Conservation (phyloP, 192 early-diverging fungal genomes). For the Polychytrium aggregatum region DNA sequence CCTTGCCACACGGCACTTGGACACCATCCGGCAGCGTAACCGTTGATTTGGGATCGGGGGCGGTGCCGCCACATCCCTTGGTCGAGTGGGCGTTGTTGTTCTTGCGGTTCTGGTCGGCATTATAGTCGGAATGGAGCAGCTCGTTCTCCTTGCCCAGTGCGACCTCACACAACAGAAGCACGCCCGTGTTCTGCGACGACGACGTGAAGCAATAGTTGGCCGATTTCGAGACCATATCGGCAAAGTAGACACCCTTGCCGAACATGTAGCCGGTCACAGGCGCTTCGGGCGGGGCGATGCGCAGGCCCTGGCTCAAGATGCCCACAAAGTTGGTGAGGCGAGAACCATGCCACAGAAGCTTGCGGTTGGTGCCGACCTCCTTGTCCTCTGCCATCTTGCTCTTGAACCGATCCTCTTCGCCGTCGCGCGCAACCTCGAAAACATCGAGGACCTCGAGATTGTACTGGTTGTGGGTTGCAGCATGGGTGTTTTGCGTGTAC, state of each 20-base stretch:
- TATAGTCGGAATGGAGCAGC: conserved; percentile 30
- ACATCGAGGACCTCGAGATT: conserved; percentile 25
- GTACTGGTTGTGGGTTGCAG: conserved; percentile 38
- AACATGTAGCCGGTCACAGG: conserved; percentile 54
- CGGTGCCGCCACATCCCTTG: conserved; percentile 47
- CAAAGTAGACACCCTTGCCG: conserved; percentile 78
- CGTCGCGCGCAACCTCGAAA: conserved; percentile 43
- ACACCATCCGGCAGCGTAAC: conserved; percentile 29
- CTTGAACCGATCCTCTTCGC: conserved; percentile 41
- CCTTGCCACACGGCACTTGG: conserved; percentile 37
- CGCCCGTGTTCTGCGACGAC: conserved; percentile 22
- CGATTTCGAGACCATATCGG: conserved; percentile 63
- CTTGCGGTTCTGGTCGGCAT: conserved; percentile 31
- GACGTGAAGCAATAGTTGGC: conserved; percentile 55
- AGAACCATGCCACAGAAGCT: conserved; percentile 72
- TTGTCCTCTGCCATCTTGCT: conserved; percentile 2
- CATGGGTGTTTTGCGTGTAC: conserved; percentile 57
- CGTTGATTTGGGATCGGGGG: conserved; percentile 37
- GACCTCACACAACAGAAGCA: conserved; percentile 72
- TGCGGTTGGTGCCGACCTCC: conserved; percentile 39
- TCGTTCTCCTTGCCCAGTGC: conserved; percentile 46
- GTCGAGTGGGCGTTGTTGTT: conserved; percentile 41
- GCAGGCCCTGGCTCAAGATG: conserved; percentile 54
- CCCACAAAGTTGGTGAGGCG: conserved; percentile 66
- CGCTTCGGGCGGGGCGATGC: conserved; percentile 60